A percentile compares a stretch with the other conserved stretches of the same genome.
Evolutionary conservation across 768 basidiomycete genomes (phyloP).

Genomic region (Boletus barrowsii): DNA sequence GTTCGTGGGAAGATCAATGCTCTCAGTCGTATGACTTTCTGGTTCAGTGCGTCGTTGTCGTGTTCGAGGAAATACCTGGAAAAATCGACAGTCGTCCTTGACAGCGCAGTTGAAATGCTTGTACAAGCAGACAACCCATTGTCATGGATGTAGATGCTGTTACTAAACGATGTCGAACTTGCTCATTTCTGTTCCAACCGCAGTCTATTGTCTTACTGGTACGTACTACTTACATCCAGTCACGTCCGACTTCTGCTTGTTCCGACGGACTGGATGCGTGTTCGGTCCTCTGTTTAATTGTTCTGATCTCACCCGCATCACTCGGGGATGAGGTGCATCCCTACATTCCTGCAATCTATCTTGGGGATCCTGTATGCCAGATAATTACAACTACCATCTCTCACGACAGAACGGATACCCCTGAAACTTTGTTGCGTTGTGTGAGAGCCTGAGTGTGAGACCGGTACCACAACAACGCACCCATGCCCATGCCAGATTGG

Average conservation of each 20-base stretch:
- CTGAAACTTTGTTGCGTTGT: not conserved
- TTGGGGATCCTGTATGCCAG: not conserved
- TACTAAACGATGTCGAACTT: too few relatives aligned
- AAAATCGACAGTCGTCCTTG: not conserved
- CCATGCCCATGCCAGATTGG: not conserved
- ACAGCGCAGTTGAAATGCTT: not conserved
- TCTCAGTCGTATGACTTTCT: too few relatives aligned
- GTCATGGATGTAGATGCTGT: too few relatives aligned
- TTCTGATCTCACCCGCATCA: not conserved
- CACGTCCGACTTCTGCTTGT: not conserved
- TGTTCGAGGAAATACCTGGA: not conserved
- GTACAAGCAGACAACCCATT: too few relatives aligned
- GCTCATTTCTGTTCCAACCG: too few relatives aligned
- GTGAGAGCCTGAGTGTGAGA: not conserved
- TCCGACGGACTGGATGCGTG: not conserved
- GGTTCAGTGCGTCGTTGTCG: too few relatives aligned
- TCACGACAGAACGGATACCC: not conserved
- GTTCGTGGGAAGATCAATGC: too few relatives aligned
- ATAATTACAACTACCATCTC: not conserved
- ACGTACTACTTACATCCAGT: too few relatives aligned
- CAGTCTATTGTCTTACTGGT: too few relatives aligned
- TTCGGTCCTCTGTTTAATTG: too few relatives aligned
- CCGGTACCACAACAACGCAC: too few relatives aligned
- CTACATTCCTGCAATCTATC: not conserved
- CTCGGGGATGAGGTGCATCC: not conserved